Evolutionary conservation across 2,329 filamentous ascomycete genomes (phyloP), one percentile per base, ranked within the genome.

Genomic region (Penicillium polonicum): DNA sequence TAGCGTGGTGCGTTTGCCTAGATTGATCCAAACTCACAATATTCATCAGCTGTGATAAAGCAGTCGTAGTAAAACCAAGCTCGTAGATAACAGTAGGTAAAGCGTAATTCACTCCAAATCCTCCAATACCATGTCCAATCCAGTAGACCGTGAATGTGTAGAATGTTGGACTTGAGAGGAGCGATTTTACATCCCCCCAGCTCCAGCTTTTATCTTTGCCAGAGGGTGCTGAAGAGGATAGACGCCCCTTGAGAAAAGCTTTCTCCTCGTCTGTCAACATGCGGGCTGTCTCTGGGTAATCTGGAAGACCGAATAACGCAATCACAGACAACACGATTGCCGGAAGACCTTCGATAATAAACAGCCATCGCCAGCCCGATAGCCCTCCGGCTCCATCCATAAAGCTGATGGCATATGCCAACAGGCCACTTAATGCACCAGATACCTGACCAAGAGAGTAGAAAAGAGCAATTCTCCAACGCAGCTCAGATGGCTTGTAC

Each of bases 51-150:
- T 79, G 76, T 8, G 76, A 77, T 17, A 73, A 69, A 1, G 76
- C 72, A 1, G 76, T 78, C 1, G 69, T 71, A 0, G 76, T 76
- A 50, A 78, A 77, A 2, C 76, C 76, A 4, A 79, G 67, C 52
- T 78, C 66, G 43, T 78, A 78, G 25, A 79, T 76, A 6, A 79
- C 76, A 2, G 76, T 78, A 2, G 77, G 76, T 51, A 79, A 57
- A 5, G 72, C 75, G 58, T 75, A 78, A 8, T 65, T 61, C 6
- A 78, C 65, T 2, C 77, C 76, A 53, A 77, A 78, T 6, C 76
- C 76, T 15, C 76, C 76, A 59, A 78, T 77, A 0, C 75, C 74
- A 59, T 79, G 76, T 7, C 69, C 72, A 44, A 78, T 74, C 76
- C 76, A 79, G 58, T 73, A 76, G 1, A 73, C 35, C 0, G 60